These are phyloP conservation scores for Candida tibetensis DNA, from an alignment of 805 yeast species.

Conservation along the genomic window DNA sequence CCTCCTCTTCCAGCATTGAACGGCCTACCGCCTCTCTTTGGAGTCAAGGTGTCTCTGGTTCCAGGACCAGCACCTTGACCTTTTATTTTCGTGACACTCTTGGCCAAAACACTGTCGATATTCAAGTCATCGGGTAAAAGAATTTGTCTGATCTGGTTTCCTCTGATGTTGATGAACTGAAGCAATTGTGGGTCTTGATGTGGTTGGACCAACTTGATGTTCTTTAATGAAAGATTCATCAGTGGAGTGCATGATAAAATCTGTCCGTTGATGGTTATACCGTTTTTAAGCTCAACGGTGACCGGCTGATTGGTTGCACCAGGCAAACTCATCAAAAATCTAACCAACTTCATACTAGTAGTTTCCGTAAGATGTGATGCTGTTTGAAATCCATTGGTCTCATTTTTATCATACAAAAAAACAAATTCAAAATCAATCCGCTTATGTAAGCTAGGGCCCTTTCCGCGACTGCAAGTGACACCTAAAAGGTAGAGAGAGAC, in stretches of 20 bases:
- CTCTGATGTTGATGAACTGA: slow-evolving; percentile 82
- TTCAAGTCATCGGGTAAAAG: slow-evolving; percentile 84
- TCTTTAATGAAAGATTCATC: slow-evolving; percentile 82
- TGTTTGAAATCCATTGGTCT: slow-evolving; percentile 2
- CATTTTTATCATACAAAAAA: too few species aligned
- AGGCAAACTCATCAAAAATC: slow-evolving; percentile 77
- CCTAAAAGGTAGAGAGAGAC: too few species aligned
- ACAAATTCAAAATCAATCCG: too few species aligned
- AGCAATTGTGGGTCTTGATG: slow-evolving; percentile 66
- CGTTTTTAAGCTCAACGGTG: slow-evolving; percentile 88
- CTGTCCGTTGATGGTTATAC: slow-evolving; percentile 82
- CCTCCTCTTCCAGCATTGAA: slow-evolving; percentile 16
- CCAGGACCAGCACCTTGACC: slow-evolving; percentile 47
- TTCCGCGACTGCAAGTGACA: too few species aligned
- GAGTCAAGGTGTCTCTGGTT: slow-evolving; percentile 11
- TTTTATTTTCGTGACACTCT: slow-evolving; percentile 42
- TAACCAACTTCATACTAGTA: slow-evolving; percentile 68
- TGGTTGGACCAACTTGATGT: slow-evolving; percentile 73
- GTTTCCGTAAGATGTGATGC: too few species aligned
- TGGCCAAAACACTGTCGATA: slow-evolving; percentile 59
- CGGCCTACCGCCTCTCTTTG: slow-evolving; percentile 13
- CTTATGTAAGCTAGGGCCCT: too few species aligned
- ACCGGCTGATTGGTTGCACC: slow-evolving; percentile 71
- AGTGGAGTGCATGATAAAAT: slow-evolving; percentile 81
- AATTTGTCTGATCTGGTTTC: slow-evolving; percentile 82